A percentile compares a stretch with the other conserved stretches of the same genome.
Conservation (phyloP, 495 filamentous ascomycete genomes). For the Podospora pseudopauciseta region DNA sequence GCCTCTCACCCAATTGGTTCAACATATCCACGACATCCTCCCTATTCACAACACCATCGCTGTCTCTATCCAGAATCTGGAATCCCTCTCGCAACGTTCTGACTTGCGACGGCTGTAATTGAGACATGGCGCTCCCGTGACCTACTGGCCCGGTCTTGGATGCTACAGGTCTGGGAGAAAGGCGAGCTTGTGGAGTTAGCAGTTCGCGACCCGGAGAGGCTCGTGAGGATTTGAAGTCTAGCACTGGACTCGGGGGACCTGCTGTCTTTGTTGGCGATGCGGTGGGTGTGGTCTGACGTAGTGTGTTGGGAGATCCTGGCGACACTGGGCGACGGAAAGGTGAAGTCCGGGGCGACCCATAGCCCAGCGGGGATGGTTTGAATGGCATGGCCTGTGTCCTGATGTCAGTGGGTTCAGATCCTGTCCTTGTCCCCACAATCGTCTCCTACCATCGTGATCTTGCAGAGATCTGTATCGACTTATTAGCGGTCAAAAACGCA, state of each 20-base stretch:
- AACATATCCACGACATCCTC: slow-evolving; percentile 81
- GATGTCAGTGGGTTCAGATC: not conserved
- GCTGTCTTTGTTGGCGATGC: slow-evolving; percentile 41
- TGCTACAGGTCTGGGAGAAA: not conserved
- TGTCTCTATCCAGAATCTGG: slow-evolving; percentile 78
- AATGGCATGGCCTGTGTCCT: slow-evolving; percentile 43
- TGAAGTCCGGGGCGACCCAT: slow-evolving; percentile 60
- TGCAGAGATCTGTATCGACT: not conserved
- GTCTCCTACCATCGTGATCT: not conserved
- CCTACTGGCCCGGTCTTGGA: slow-evolving; percentile 11
- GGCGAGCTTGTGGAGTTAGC: not conserved
- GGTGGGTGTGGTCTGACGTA: slow-evolving; percentile 47
- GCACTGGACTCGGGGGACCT: slow-evolving; percentile 34
- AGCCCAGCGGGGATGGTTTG: slow-evolving; percentile 52
- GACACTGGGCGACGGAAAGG: slow-evolving; percentile 69
- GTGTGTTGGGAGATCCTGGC: slow-evolving; percentile 46
- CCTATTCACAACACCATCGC: slow-evolving; percentile 68
- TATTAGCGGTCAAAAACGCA: not conserved
- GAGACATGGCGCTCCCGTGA: slow-evolving; percentile 54
- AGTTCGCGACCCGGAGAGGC: slow-evolving; percentile 1
- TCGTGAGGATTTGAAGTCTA: slow-evolving; percentile 35
- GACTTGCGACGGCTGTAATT: slow-evolving; percentile 63
- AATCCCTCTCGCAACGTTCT: slow-evolving; percentile 80
- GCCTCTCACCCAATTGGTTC: slow-evolving; percentile 61
- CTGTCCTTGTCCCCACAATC: not conserved